Conservation (phyloP, 257 asterid species). For the Plantago elongata region DNA sequence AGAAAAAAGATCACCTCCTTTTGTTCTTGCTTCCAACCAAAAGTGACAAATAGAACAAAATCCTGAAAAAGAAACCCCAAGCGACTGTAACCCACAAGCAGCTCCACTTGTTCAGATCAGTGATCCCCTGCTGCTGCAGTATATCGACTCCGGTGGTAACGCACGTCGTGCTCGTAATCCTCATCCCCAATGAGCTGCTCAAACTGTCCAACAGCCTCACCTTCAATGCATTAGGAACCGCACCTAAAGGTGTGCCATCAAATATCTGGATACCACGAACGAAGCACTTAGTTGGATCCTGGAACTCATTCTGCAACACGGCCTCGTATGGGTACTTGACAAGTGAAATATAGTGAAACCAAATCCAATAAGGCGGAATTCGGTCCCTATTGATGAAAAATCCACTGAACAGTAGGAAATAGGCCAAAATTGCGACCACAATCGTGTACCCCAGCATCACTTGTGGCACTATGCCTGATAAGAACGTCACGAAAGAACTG, state of each 20-base stretch:
- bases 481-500: constrained; percentile 67
- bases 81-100: constrained; percentile 66
- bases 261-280: constrained; percentile 61
- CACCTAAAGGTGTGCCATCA: constrained; percentile 54
- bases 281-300: constrained; percentile 56
- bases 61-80: constrained; percentile 83
- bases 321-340: constrained; percentile 85
- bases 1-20: constrained; percentile 36
- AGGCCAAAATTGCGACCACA: constrained; percentile 63
- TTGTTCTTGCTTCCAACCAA: constrained; percentile 74
- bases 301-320: constrained; percentile 62
- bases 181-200: constrained; percentile 53
- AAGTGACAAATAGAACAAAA: constrained; percentile 60
- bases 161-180: constrained; percentile 54
- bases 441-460: constrained; percentile 81
- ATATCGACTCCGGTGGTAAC: constrained; percentile 73
- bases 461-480: constrained; percentile 71
- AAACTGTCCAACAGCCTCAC: constrained; percentile 45
- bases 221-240: constrained; percentile 46
- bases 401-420: constrained; percentile 69
- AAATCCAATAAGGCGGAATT: constrained; percentile 76
- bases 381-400: constrained; percentile 75
- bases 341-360: constrained; percentile 76
- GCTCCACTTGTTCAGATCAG: constrained; percentile 54
- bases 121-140: constrained; percentile 69